Percentiles rank a stretch among this genome's conserved stretches.
Evolutionary conservation across 345 rosid species (phyloP).

Genomic region (Linum tenue): DNA sequence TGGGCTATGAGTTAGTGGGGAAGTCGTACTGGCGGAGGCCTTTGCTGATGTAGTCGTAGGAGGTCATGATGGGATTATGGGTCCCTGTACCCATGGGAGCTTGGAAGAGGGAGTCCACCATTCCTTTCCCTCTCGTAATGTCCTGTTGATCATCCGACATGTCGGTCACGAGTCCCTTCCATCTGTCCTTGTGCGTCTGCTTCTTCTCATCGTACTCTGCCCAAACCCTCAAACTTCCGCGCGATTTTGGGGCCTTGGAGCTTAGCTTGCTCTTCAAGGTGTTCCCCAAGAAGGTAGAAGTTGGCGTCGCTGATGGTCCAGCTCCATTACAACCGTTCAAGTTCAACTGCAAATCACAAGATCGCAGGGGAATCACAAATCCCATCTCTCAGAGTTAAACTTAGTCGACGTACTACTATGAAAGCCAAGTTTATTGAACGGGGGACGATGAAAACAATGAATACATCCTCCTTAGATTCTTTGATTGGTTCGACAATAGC

Average conservation of each 20-base stretch:
- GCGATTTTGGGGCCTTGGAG: conserved; percentile 7
- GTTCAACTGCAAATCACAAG: too few relatives aligned
- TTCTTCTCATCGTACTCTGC: conserved; percentile 34
- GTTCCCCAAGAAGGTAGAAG: neutral
- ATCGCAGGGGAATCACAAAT: too few relatives aligned
- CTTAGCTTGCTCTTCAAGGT: conserved; percentile 18
- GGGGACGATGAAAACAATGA: too few relatives aligned
- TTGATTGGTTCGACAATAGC: too few relatives aligned
- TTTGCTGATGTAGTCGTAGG: conserved; percentile 35
- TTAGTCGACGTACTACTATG: too few relatives aligned
- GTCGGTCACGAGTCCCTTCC: conserved; percentile 36
- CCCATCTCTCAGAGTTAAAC: too few relatives aligned
- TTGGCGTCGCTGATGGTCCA: neutral
- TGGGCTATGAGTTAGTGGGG: neutral
- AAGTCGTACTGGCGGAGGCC: conserved; percentile 40
- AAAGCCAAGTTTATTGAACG: too few relatives aligned
- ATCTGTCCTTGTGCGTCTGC: conserved; percentile 35
- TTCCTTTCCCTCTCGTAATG: conserved; percentile 45
- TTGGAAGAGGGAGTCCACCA: conserved; percentile 49
- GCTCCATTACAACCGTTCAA: neutral
- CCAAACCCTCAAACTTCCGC: conserved; percentile 14
- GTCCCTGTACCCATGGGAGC: conserved; percentile 44
- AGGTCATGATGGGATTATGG: conserved; percentile 42
- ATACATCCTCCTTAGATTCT: too few relatives aligned
- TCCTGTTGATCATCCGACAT: conserved; percentile 43